These are phyloP conservation scores for Basidioascus undulatus DNA, from an alignment of 768 basidiomycete genomes.

Conservation along the genomic window DNA sequence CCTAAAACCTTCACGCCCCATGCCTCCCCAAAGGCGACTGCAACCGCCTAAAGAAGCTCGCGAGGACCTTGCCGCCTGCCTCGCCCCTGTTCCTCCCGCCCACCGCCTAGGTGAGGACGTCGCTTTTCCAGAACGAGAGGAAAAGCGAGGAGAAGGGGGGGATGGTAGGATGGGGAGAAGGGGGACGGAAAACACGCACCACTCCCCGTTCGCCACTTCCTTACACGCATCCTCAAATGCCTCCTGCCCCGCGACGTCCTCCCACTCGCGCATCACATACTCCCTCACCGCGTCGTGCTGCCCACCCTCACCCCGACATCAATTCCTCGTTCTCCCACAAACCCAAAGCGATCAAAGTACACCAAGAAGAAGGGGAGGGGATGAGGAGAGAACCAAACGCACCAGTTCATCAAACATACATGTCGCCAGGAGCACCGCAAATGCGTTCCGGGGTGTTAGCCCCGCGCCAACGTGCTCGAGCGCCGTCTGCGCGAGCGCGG, in stretches of 20 bases:
- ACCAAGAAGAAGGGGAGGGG: slow-evolving; percentile 7
- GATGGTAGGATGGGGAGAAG: background rate
- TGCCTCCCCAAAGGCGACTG: slow-evolving; percentile 28
- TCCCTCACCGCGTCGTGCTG: slow-evolving; percentile 27
- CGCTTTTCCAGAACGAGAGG: too few species aligned
- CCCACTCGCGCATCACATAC: slow-evolving; percentile 54
- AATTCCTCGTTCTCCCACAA: too few species aligned
- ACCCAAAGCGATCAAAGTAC: too few species aligned
- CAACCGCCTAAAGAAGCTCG: slow-evolving; percentile 39
- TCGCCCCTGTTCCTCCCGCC: slow-evolving; percentile 56
- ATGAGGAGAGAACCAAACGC: slow-evolving; percentile 7
- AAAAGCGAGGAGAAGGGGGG: slow-evolving; percentile 3
- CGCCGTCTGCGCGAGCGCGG: slow-evolving; percentile 37
- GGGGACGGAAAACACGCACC: slow-evolving; percentile 14
- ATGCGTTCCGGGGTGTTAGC: slow-evolving; percentile 38
- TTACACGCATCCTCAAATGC: slow-evolving; percentile 47
- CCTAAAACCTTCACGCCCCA: too few species aligned
- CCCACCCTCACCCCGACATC: too few species aligned
- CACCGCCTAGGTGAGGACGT: too few species aligned
- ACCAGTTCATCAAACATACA: slow-evolving; percentile 37
- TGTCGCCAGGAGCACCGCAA: slow-evolving; percentile 44
- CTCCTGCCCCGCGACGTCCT: slow-evolving; percentile 34
- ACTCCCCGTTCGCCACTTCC: slow-evolving; percentile 53
- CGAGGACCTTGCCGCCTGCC: slow-evolving; percentile 43
- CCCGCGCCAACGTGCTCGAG: slow-evolving; percentile 48